Base-by-base conservation (phyloP, 2,329 filamentous ascomycete species). In the Nectriaceae sp. region DNA sequence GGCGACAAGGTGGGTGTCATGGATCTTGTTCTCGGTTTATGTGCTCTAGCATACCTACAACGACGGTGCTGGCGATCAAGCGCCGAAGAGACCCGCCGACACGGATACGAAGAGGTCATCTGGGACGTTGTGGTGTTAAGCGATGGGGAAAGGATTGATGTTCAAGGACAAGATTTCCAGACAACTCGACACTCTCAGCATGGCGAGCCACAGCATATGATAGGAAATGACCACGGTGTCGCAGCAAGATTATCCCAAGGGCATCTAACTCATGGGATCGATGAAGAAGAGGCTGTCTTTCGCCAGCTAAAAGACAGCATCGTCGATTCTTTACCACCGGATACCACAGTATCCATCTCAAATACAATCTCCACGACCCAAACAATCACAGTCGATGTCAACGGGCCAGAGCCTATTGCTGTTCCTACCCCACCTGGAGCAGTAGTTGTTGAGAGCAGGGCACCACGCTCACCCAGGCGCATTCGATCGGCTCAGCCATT, bases 81-180 rank as follows among this genome's bases (percentile, higher is more conserved):
- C 5, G 75, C 79, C 18, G 74, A 78, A 40, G 79, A 84, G 55
- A 66, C 64, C 5, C 69, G 71, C 20, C 70, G 73, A 1, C 68
- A 75, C 6, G 70, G 70, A 11, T 71, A 73, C 16, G 80, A 85
- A 47, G 80, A 85, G 52, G 68, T 82, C 2, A 72, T 88, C 8
- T 87, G 84, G 84, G 84, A 88, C 58, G 78, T 87, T 3, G 82
- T 87, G 6, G 79, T 87, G 0, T 69, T 85, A 15, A 76, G 80
- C 49, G 75, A 83, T 57, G 80, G 80, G 8, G 73, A 77, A 39
- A 75, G 79, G 29, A 77, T 86, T 22, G 82, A 85, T 52, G 70
- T 84, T n/a, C 62, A 61, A 19, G 60, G 52, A 11, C 42, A 44
- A 10, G 38, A 29, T 18, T 13, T 36, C 21, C 48, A 36, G 19